Percentiles rank a stretch among this genome's conserved stretches.
phyloP scores from a whole-genome alignment of 352 stramenopile species.

The Pythium pyrilobum region DNA sequence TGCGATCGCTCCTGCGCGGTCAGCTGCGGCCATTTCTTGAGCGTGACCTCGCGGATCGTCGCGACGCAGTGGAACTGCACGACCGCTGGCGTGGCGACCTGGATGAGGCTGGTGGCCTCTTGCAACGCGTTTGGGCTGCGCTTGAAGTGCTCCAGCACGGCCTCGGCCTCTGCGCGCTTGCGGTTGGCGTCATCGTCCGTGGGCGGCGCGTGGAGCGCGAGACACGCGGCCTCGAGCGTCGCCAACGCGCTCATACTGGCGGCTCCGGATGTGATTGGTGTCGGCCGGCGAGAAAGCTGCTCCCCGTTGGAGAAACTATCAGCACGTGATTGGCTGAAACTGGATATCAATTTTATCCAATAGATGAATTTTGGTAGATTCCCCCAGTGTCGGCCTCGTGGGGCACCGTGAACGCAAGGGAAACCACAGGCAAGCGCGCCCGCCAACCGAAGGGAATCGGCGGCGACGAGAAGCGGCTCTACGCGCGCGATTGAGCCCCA shows the following conservation, averaged over 20 bases:
- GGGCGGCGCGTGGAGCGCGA: slow-evolving; percentile 61
- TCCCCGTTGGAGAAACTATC: too few species aligned
- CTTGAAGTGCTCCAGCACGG: slow-evolving; percentile 77
- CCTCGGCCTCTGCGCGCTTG: slow-evolving; percentile 55
- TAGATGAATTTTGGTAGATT: slow-evolving; percentile 4
- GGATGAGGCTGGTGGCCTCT: slow-evolving; percentile 57
- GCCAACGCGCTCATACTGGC: slow-evolving; percentile 33
- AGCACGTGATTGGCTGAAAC: slow-evolving; percentile 21
- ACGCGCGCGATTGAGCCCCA: neutral
- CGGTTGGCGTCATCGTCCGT: slow-evolving; percentile 38
- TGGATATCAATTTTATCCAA: slow-evolving; percentile 6
- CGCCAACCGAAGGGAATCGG: slow-evolving; percentile 3
- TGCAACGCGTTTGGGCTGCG: slow-evolving; percentile 54
- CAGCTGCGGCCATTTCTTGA: slow-evolving; percentile 61
- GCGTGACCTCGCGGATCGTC: slow-evolving; percentile 67
- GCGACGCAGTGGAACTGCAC: slow-evolving; percentile 82
- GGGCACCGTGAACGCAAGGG: neutral
- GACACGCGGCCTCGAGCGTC: slow-evolving; percentile 58
- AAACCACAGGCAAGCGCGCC: neutral
- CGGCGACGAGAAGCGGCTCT: neutral
- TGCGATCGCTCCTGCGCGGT: slow-evolving; percentile 39
- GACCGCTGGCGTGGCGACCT: slow-evolving; percentile 33
- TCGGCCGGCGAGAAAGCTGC: too few species aligned
- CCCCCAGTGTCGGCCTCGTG: too few species aligned
- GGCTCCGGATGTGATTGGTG: slow-evolving; percentile 6